These are phyloP conservation scores for Fusarium circinatum DNA, from an alignment of 2,329 filamentous ascomycete species.

Conservation along the genomic window DNA sequence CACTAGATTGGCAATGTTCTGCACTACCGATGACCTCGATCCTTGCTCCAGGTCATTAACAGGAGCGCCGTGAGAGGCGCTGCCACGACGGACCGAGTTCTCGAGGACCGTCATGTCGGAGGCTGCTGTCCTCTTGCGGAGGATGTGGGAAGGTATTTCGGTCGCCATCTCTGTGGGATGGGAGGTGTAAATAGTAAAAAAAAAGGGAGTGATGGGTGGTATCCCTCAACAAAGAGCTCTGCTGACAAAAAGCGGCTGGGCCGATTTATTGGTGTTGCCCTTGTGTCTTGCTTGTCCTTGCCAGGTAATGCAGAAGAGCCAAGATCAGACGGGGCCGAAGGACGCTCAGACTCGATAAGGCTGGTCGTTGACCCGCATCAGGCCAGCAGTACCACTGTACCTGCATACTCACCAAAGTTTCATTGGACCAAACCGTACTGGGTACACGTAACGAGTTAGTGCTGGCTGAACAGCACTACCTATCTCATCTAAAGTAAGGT, in stretches of 20 bases:
- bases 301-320: slow-evolving; percentile 28
- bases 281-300: slow-evolving; percentile 24
- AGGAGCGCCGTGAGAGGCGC: slow-evolving; percentile 11
- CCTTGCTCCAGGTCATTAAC: slow-evolving; percentile 27
- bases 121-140: slow-evolving; percentile 37
- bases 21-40: slow-evolving; percentile 27
- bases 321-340: slow-evolving; percentile 7
- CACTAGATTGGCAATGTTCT: slow-evolving; percentile 38
- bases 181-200: slow-evolving; percentile 22
- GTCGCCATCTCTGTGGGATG: slow-evolving; percentile 15
- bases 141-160: slow-evolving; percentile 31
- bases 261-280: slow-evolving; percentile 28
- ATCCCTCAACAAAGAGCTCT: slow-evolving; percentile 22
- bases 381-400: slow-evolving; percentile 17
- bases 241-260: slow-evolving; percentile 32
- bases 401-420: not conserved
- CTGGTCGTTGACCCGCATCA: not conserved
- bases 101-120: slow-evolving; percentile 36
- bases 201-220: slow-evolving; percentile 10
- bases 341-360: not conserved
- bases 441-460: slow-evolving; percentile 17
- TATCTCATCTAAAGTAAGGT: not conserved
- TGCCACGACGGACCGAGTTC: slow-evolving; percentile 15
- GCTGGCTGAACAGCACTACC: slow-evolving; percentile 1
- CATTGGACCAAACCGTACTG: not conserved